Conservation (phyloP, 2,329 filamentous ascomycete species). For the Thelonectria olida region DNA sequence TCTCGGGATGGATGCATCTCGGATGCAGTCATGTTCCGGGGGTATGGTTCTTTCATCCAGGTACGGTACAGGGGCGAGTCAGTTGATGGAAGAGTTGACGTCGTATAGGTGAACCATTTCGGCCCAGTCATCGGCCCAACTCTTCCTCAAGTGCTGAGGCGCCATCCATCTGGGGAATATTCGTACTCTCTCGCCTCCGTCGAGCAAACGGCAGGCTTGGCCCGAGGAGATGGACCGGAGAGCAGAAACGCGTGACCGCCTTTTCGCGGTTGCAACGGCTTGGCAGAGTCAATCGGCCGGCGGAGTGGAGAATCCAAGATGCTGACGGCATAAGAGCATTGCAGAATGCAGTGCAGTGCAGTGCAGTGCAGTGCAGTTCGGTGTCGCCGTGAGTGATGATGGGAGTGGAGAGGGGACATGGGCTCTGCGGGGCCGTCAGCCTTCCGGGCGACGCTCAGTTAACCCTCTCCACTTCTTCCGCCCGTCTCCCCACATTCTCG, state of each 20-base stretch:
- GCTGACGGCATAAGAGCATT: not conserved
- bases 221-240: not conserved
- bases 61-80: no score
- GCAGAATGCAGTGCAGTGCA: not conserved
- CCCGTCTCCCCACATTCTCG: slow-evolving; percentile 27
- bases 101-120: no score
- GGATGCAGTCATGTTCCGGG: no score
- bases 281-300: slow-evolving; percentile 5
- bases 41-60: not conserved
- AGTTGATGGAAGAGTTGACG: no score
- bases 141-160: no score
- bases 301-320: not conserved
- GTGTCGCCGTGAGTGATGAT: not conserved
- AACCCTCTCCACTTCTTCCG: slow-evolving; percentile 16
- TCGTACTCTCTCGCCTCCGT: not conserved
- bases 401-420: not conserved
- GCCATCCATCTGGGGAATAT: no score
- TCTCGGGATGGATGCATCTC: not conserved
- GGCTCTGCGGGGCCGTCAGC: not conserved
- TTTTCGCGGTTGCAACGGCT: slow-evolving; percentile 1
- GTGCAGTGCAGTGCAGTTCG: not conserved
- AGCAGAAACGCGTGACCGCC: not conserved
- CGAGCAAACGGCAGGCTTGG: not conserved
- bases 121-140: no score
- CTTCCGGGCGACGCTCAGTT: slow-evolving; percentile 7